Conservation (phyloP, 2,329 filamentous ascomycete genomes). For the Fusarium sp. region DNA sequence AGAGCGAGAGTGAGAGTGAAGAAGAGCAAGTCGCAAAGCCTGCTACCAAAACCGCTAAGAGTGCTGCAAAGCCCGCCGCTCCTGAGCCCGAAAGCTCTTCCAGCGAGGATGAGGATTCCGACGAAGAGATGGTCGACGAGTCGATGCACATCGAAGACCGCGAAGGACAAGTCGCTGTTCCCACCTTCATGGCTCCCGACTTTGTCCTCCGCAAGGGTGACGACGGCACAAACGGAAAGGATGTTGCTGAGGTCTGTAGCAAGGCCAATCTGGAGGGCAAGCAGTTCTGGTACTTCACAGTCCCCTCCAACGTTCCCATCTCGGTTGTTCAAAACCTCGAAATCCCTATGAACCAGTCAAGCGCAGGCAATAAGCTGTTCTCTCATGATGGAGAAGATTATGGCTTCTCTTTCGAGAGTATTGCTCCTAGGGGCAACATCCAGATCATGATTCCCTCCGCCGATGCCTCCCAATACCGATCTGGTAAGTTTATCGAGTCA, state of each 20-base stretch:
- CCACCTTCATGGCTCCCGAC: slow-evolving; percentile 61
- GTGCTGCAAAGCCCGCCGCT: slow-evolving; percentile 28
- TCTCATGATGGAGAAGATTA: slow-evolving; percentile 73
- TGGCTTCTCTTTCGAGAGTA: slow-evolving; percentile 64
- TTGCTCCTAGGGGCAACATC: slow-evolving; percentile 62
- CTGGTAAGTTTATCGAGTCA: slow-evolving; percentile 56
- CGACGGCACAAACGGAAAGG: slow-evolving; percentile 53
- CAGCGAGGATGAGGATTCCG: slow-evolving; percentile 45
- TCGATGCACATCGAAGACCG: slow-evolving; percentile 55
- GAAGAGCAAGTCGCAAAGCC: slow-evolving; percentile 30
- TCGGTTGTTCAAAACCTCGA: slow-evolving; percentile 73
- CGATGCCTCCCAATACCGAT: slow-evolving; percentile 64
- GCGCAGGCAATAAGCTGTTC: slow-evolving; percentile 65
- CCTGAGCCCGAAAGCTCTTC: slow-evolving; percentile 35
- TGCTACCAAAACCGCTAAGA: slow-evolving; percentile 20
- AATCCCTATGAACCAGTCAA: slow-evolving; percentile 66
- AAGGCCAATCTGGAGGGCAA: slow-evolving; percentile 72
- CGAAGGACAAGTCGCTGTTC: slow-evolving; percentile 53
- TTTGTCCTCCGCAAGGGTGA: slow-evolving; percentile 64
- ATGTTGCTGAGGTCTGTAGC: slow-evolving; percentile 66
- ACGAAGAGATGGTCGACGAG: slow-evolving; percentile 52
- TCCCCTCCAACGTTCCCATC: slow-evolving; percentile 76
- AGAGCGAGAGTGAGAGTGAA: slow-evolving; percentile 36
- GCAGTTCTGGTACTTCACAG: slow-evolving; percentile 84
- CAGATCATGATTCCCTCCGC: slow-evolving; percentile 70